A percentile compares a stretch with the other conserved stretches of the same genome.
phyloP scores from a whole-genome alignment of 1,284 basidiomycete species.

The Cryptococcus sp. region DNA sequence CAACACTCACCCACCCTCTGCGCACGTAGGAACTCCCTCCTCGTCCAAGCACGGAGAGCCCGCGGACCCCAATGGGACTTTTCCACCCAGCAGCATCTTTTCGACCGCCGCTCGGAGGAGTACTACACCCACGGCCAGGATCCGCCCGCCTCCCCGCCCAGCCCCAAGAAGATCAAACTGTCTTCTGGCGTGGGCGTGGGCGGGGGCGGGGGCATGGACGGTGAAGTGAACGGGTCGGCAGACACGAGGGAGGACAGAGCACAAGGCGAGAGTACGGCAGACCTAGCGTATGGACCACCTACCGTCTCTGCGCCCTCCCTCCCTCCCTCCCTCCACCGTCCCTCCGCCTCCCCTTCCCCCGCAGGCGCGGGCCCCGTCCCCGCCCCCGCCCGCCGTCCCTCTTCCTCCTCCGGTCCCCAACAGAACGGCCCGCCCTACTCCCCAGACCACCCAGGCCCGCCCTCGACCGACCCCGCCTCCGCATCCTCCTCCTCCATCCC shows the following conservation, averaged over 20 bases:
- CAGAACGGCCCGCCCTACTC: not conserved
- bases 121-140: constrained; percentile 39
- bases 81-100: constrained; percentile 42
- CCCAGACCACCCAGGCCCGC: too few species aligned
- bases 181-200: not conserved
- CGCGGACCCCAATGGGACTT: constrained; percentile 50
- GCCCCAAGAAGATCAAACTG: constrained; percentile 3
- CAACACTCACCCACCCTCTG: constrained; percentile 4
- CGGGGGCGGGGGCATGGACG: not conserved
- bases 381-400: not conserved
- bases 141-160: constrained; percentile 1
- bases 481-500: not conserved
- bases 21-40: constrained; percentile 44
- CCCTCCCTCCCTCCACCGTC: not conserved
- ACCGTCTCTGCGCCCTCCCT: not conserved
- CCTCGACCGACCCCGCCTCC: not conserved
- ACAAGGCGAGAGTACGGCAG: too few species aligned
- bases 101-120: constrained; percentile 32
- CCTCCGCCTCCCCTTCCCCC: not conserved
- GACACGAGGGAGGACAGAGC: too few species aligned
- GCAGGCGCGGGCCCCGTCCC: not conserved
- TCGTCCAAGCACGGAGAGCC: constrained; percentile 43
- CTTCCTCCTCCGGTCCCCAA: not conserved
- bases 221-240: too few species aligned
- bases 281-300: not conserved